These are phyloP conservation scores for Penstemon eatonii DNA, from an alignment of 257 asterid genomes.

Conservation along the genomic window DNA sequence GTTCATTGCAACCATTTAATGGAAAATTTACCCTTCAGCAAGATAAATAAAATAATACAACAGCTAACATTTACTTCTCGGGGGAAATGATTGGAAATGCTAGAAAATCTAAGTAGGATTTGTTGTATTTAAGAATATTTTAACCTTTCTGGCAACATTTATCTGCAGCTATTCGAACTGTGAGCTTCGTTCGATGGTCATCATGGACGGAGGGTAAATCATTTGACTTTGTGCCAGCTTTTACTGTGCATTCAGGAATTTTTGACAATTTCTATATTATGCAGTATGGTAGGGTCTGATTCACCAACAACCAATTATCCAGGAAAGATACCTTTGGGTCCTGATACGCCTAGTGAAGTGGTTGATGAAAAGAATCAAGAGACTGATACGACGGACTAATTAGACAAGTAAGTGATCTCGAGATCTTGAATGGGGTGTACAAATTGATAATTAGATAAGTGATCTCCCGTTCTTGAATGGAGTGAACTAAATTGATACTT, in stretches of 20 bases:
- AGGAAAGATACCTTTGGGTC: conserved; percentile 68
- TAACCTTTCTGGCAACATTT: conserved; percentile 15
- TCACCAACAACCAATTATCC: conserved; percentile 58
- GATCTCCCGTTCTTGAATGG: neutral
- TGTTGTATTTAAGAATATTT: conserved; percentile 1
- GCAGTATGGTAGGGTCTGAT: conserved; percentile 58
- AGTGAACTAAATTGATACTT: neutral
- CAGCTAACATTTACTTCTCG: neutral
- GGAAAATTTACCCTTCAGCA: no score
- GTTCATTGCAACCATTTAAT: no score
- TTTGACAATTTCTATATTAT: conserved; percentile 25
- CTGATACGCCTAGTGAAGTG: conserved; percentile 48
- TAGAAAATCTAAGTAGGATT: neutral
- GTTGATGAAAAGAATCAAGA: conserved; percentile 46
- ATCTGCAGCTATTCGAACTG: conserved; percentile 77
- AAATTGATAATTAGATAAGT: neutral
- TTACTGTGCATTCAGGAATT: neutral
- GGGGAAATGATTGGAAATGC: neutral
- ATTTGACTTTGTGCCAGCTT: conserved; percentile 11
- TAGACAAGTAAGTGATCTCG: neutral
- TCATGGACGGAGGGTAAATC: conserved; percentile 66
- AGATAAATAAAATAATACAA: no score
- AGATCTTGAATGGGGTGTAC: neutral
- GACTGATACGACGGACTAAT: conserved; percentile 27
- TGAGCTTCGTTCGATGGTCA: conserved; percentile 90